These are phyloP conservation scores for Bondarzewia mesenterica DNA, from an alignment of 1,284 basidiomycete species.

Conservation along the genomic window DNA sequence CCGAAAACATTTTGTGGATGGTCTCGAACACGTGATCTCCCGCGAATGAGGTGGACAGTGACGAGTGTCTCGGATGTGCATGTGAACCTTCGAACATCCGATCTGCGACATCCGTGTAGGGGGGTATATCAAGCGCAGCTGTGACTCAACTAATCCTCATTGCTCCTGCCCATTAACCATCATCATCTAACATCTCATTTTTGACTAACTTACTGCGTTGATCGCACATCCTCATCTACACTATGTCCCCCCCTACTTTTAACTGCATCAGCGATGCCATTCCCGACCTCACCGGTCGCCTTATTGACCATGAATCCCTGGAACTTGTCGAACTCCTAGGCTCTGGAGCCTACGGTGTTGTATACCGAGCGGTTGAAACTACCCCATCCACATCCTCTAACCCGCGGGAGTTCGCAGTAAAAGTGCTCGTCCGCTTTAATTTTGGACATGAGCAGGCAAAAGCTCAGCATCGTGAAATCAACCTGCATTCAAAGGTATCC, in stretches of 20 bases:
- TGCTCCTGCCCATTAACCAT: background rate
- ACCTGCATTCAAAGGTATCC: slow-evolving; percentile 48
- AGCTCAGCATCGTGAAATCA: slow-evolving; percentile 17
- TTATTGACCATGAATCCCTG: slow-evolving; percentile 9
- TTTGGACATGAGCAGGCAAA: slow-evolving; percentile 10
- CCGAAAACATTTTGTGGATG: too few species aligned
- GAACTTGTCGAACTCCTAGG: slow-evolving; percentile 16
- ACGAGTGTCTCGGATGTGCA: background rate
- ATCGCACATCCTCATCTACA: background rate
- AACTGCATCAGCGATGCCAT: background rate
- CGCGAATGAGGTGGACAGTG: too few species aligned
- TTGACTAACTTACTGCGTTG: background rate
- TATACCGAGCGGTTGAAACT: slow-evolving; percentile 33
- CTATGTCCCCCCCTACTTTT: background rate
- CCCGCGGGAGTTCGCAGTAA: slow-evolving; percentile 38
- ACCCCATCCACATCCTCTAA: slow-evolving; percentile 2
- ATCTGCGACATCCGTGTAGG: background rate
- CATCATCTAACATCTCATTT: background rate
- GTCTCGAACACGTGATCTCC: background rate
- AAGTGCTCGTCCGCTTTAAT: slow-evolving; percentile 49
- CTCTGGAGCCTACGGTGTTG: slow-evolving; percentile 43
- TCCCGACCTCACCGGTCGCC: slow-evolving; percentile 7
- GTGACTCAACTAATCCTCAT: background rate
- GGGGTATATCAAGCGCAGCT: background rate
- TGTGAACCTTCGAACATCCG: too few species aligned